Evolutionary conservation across 2,329 filamentous ascomycete genomes (phyloP).

Genomic region (Lasiodiplodia hormozganensis): DNA sequence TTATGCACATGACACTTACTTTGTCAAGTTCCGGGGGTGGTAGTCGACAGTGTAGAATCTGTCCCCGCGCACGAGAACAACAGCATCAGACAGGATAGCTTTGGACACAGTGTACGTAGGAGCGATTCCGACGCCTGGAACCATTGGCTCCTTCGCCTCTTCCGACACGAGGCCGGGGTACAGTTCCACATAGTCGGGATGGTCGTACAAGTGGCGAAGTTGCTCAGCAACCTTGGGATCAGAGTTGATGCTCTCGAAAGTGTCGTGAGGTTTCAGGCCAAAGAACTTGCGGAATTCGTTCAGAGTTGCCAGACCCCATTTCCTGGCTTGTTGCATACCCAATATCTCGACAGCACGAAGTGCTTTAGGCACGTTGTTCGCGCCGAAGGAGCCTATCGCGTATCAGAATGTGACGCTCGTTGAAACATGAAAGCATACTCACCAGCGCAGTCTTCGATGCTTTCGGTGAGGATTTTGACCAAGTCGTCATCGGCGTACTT

Average conservation of each 20-base stretch:
- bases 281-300: conserved; percentile 88
- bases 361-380: conserved; percentile 73
- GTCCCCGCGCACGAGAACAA: conserved; percentile 76
- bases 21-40: conserved; percentile 71
- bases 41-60: conserved; percentile 77
- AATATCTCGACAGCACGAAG: conserved; percentile 78
- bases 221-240: conserved; percentile 72
- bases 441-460: conserved; percentile 66
- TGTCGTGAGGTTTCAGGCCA: conserved; percentile 76
- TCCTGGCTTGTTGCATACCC: conserved; percentile 76
- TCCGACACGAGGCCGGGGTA: conserved; percentile 79
- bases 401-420: neutral
- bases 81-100: conserved; percentile 77
- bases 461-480: conserved; percentile 69
- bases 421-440: neutral
- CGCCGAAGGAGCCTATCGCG: conserved; percentile 52
- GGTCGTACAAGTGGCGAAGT: conserved; percentile 67
- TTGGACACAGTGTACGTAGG: conserved; percentile 78
- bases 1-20: conserved; percentile 39
- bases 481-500: conserved; percentile 77
- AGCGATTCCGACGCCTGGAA: conserved; percentile 72
- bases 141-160: conserved; percentile 73
- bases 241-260: conserved; percentile 83
- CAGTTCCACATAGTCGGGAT: conserved; percentile 79
- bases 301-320: conserved; percentile 78